A percentile compares a stretch with the other conserved stretches of the same genome.
phyloP scores from a whole-genome alignment of 2,329 filamentous ascomycete species.

The Claviceps arundinis region DNA sequence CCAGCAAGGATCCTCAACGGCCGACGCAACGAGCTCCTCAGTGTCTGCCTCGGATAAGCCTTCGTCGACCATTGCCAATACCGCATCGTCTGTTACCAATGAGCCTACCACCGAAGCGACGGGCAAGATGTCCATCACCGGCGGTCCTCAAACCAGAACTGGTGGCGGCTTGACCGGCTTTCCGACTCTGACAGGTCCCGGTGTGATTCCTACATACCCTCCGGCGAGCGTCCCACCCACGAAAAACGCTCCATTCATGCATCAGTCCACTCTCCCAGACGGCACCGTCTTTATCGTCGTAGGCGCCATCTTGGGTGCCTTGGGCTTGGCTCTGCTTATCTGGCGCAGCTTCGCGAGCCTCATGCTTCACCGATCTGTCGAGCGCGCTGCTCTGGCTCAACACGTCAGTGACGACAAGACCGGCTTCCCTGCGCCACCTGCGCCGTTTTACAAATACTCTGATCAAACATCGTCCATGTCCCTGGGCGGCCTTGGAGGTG shows the following conservation, averaged over 20 bases:
- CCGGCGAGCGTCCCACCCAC: conserved; percentile 70
- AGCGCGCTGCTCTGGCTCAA: conserved; percentile 67
- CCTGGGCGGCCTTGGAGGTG: conserved; percentile 18
- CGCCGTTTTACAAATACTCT: conserved; percentile 52
- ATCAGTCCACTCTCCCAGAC: conserved; percentile 70
- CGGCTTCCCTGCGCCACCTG: conserved; percentile 42
- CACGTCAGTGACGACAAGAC: conserved; percentile 58
- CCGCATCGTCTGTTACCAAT: neutral
- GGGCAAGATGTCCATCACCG: conserved; percentile 11
- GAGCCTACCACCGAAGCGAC: conserved; percentile 1
- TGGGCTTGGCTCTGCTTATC: conserved; percentile 66
- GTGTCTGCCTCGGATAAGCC: neutral
- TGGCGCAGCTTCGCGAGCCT: conserved; percentile 86
- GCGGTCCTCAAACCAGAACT: conserved; percentile 8
- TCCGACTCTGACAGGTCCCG: conserved; percentile 28
- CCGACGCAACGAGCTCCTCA: conserved; percentile 6
- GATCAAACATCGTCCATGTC: conserved; percentile 44
- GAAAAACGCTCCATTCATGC: conserved; percentile 79
- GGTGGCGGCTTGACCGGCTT: conserved; percentile 19
- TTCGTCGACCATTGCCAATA: conserved; percentile 12
- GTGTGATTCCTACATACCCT: conserved; percentile 45
- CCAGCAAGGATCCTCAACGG: conserved; percentile 11
- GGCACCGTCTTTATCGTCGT: conserved; percentile 95
- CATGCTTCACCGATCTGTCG: conserved; percentile 83
- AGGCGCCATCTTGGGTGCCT: conserved; percentile 72